These are phyloP conservation scores for Chlorella sp. DNA, from an alignment of 139 green algal genomes.

Conservation along the genomic window DNA sequence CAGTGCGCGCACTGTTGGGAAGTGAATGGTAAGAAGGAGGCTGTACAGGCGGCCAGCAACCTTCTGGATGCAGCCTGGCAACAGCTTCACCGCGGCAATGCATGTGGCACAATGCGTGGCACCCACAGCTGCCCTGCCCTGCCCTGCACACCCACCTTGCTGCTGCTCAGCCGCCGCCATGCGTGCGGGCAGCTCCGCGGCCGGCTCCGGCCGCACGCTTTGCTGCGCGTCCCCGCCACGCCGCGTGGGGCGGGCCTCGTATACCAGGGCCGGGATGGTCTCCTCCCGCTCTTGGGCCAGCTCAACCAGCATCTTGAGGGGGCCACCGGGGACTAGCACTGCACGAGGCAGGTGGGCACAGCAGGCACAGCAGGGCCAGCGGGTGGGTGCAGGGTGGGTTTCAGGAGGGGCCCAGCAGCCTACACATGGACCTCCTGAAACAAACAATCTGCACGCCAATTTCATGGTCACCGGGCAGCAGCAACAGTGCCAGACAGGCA, in stretches of 20 bases:
- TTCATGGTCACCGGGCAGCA: no score
- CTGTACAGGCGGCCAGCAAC: not conserved
- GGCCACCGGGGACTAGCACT: slow-evolving; percentile 90
- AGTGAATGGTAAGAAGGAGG: not conserved
- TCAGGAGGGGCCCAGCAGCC: no score
- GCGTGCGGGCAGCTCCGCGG: not conserved
- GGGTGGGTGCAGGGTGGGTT: no score
- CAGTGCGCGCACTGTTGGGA: not conserved
- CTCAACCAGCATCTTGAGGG: slow-evolving; percentile 87
- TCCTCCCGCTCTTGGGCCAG: slow-evolving; percentile 89
- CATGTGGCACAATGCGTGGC: no score
- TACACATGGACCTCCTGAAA: no score
- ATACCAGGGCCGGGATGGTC: slow-evolving; percentile 95
- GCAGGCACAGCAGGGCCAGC: not conserved
- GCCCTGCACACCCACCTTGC: not conserved
- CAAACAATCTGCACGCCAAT: no score
- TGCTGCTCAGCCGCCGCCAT: not conserved
- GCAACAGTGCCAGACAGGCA: no score
- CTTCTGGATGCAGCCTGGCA: not conserved
- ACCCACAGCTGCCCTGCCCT: not conserved
- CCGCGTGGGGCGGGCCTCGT: slow-evolving; percentile 80
- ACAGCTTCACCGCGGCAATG: no score
- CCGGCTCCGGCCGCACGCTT: not conserved
- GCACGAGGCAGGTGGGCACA: slow-evolving; percentile 47
- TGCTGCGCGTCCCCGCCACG: not conserved